Evolutionary conservation across 164 flowering plant species (phyloP).

Genomic region (Kalanchoe fedtschenkoi): DNA sequence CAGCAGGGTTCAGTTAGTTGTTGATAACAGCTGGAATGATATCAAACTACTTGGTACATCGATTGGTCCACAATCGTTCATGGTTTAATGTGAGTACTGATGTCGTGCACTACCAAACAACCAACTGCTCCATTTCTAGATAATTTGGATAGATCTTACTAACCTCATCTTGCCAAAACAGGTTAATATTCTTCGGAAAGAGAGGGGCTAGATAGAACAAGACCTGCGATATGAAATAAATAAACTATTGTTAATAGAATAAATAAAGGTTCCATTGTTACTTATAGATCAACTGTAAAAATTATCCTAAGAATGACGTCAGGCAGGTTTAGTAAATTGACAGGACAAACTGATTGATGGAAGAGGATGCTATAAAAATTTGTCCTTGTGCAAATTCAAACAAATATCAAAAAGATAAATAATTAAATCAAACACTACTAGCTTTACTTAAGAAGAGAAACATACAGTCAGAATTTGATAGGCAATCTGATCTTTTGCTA

Average conservation of each 20-base stretch:
- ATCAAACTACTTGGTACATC: no score
- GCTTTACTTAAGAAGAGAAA: neutral
- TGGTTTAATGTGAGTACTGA: neutral
- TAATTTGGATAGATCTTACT: neutral
- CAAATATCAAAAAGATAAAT: no score
- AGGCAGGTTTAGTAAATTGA: neutral
- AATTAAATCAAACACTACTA: neutral
- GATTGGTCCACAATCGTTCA: no score
- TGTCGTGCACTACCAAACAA: neutral
- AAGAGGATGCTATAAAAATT: no score
- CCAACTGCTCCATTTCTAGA: neutral
- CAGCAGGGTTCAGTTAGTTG: no score
- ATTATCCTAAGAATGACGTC: neutral
- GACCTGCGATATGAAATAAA: slow-evolving; percentile 41
- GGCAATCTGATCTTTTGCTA: slow-evolving; percentile 74
- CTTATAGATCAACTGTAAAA: no score
- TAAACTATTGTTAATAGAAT: neutral
- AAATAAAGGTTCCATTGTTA: neutral
- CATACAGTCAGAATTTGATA: slow-evolving; percentile 81
- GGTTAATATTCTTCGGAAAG: slow-evolving; percentile 67
- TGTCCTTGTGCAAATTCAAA: no score
- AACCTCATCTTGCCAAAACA: slow-evolving; percentile 99
- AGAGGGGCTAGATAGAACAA: slow-evolving; percentile 68
- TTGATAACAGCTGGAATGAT: no score
- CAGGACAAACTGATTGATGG: neutral